Evolutionary conservation across 352 stramenopile species (phyloP).

Genomic region (Pythium phragmitis): DNA sequence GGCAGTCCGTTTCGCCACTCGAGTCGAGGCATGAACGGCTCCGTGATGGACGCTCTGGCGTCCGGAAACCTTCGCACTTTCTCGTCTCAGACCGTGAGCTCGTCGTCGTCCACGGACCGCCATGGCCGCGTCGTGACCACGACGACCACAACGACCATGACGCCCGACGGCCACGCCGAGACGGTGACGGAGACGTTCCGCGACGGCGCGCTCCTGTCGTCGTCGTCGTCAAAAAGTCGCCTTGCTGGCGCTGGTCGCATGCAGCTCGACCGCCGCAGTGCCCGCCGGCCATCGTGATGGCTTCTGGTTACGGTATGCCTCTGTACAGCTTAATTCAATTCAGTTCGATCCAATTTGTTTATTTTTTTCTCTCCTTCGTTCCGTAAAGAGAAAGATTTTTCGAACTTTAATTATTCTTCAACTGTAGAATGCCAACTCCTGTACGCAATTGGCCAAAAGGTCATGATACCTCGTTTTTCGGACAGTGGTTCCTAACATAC

Average conservation of each 20-base stretch:
- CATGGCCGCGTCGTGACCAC: slow-evolving; percentile 73
- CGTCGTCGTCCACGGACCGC: slow-evolving; percentile 65
- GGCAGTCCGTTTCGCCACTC: too few species aligned
- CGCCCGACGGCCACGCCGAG: slow-evolving; percentile 46
- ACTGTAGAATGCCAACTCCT: not conserved
- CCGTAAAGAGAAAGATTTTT: too few species aligned
- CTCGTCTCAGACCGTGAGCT: slow-evolving; percentile 49
- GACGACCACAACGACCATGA: slow-evolving; percentile 68
- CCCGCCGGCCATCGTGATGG: too few species aligned
- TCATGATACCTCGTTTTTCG: slow-evolving; percentile 15
- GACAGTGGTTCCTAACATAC: slow-evolving; percentile 22
- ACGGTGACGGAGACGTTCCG: slow-evolving; percentile 69
- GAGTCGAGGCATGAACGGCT: slow-evolving; percentile 18
- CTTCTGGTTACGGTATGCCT: too few species aligned
- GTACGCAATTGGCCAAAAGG: not conserved
- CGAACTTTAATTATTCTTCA: not conserved
- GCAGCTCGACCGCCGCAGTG: slow-evolving; percentile 42
- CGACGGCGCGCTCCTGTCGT: slow-evolving; percentile 64
- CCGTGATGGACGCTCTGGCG: slow-evolving; percentile 32
- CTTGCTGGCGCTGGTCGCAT: slow-evolving; percentile 57
- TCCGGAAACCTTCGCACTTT: slow-evolving; percentile 35
- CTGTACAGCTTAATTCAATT: not conserved
- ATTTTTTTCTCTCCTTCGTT: too few species aligned
- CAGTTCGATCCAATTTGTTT: not conserved
- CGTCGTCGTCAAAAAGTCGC: slow-evolving; percentile 38